Evolutionary conservation across 2,329 filamentous ascomycete species (phyloP).

Genomic region (Penicillium aurantiogriseum): DNA sequence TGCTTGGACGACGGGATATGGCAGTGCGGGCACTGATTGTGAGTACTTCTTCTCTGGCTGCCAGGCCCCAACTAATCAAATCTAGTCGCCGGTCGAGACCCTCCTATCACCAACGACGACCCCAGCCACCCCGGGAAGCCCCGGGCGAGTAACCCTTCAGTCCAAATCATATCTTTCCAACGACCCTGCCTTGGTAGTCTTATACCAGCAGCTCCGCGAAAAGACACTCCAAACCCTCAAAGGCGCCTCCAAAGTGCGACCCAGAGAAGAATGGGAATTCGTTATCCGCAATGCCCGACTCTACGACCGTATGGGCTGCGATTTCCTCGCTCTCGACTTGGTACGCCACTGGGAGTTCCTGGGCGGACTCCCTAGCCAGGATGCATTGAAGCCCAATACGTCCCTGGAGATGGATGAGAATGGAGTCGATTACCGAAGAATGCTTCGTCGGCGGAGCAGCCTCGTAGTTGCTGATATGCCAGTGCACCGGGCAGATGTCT

Average conservation of each 20-base stretch:
- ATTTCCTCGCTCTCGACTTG: slow-evolving; percentile 80
- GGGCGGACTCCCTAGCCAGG: slow-evolving; percentile 19
- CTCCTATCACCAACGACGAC: slow-evolving; percentile 53
- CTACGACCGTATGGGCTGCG: slow-evolving; percentile 91
- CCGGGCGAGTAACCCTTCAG: slow-evolving; percentile 58
- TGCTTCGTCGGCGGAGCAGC: slow-evolving; percentile 70
- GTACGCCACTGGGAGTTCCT: slow-evolving; percentile 55
- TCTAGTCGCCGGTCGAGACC: slow-evolving; percentile 71
- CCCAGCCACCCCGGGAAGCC: slow-evolving; percentile 57
- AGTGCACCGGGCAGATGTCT: slow-evolving; percentile 40
- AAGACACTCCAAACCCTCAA: slow-evolving; percentile 78
- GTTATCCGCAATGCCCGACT: slow-evolving; percentile 79
- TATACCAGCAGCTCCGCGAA: slow-evolving; percentile 83
- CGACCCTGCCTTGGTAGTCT: slow-evolving; percentile 80
- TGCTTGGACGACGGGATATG: slow-evolving; percentile 77
- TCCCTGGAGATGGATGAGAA: slow-evolving; percentile 29
- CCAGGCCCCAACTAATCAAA: slow-evolving; percentile 1
- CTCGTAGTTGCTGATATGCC: slow-evolving; percentile 72
- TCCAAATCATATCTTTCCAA: slow-evolving; percentile 82
- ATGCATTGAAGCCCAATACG: slow-evolving; percentile 40
- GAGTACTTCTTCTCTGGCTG: slow-evolving; percentile 35
- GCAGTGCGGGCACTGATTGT: slow-evolving; percentile 81
- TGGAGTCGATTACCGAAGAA: slow-evolving; percentile 60
- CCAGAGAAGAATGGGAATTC: slow-evolving; percentile 82
- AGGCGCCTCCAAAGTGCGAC: slow-evolving; percentile 77